These are phyloP conservation scores for Scleromitrula shiraiana DNA, from an alignment of 2,329 filamentous ascomycete genomes.

Conservation along the genomic window DNA sequence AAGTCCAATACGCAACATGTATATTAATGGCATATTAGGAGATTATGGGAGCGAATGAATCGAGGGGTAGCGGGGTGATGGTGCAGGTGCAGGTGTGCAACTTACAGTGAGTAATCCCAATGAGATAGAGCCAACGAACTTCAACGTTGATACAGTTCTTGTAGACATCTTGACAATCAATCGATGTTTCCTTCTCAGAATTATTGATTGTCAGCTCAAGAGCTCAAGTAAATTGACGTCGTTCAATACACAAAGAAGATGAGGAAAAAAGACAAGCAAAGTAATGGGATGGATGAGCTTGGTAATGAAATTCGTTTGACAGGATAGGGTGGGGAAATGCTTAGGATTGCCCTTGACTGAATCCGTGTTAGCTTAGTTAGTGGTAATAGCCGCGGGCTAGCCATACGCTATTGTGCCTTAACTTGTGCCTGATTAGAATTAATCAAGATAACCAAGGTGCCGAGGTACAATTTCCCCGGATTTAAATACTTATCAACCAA, in stretches of 20 bases:
- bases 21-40: not conserved
- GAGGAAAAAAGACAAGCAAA: not conserved
- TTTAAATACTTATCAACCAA: too few relatives aligned
- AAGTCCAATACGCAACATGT: not conserved
- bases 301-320: not conserved
- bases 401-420: constrained; percentile 2
- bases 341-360: not conserved
- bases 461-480: constrained; percentile 1
- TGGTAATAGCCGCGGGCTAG: too few relatives aligned
- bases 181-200: not conserved
- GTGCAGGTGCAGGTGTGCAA: constrained; percentile 12
- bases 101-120: constrained; percentile 79
- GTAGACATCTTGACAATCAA: constrained; percentile 46
- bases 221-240: not conserved
- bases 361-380: not conserved
- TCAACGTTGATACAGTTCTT: constrained; percentile 67
- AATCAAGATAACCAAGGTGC: not conserved
- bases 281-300: not conserved
- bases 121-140: constrained; percentile 88
- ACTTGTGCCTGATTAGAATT: not conserved
- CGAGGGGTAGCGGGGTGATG: constrained; percentile 4
- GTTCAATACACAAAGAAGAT: not conserved
- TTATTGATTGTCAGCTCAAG: not conserved
- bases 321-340: not conserved
- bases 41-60: not conserved